Percentiles rank a stretch among this genome's conserved stretches.
phyloP scores from a whole-genome alignment of 106 monocot genomes.

The Allium sativum region DNA sequence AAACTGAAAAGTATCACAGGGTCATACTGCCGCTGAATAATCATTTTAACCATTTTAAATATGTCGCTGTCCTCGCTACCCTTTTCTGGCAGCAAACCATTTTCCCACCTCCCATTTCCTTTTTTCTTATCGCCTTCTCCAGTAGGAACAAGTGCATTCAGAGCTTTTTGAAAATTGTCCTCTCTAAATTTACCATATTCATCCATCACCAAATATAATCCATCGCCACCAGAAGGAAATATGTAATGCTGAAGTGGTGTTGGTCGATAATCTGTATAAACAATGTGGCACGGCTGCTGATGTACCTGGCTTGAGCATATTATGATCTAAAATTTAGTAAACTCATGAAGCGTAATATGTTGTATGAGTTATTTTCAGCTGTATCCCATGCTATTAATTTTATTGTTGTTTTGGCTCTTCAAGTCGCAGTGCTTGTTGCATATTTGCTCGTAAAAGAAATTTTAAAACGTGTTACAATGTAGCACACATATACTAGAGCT shows the following conservation, averaged over 20 bases:
- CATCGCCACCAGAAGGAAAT: slow-evolving; percentile 90
- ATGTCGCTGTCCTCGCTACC: slow-evolving; percentile 79
- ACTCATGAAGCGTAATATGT: too few relatives aligned
- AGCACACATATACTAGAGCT: not conserved
- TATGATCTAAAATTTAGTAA: not conserved
- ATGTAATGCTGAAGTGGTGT: slow-evolving; percentile 95
- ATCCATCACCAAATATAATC: slow-evolving; percentile 83
- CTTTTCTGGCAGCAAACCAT: slow-evolving; percentile 43
- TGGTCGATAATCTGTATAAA: slow-evolving; percentile 94
- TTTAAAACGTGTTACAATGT: too few relatives aligned
- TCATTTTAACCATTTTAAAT: slow-evolving; percentile 98
- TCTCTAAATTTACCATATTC: slow-evolving; percentile 91
- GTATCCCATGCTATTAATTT: too few relatives aligned
- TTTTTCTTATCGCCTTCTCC: slow-evolving; percentile 50
- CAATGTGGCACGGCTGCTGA: slow-evolving; percentile 92
- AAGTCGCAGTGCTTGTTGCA: too few relatives aligned
- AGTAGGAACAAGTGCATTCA: slow-evolving; percentile 75
- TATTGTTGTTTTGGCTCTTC: too few relatives aligned
- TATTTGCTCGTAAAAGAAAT: too few relatives aligned
- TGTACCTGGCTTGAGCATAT: slow-evolving; percentile 53
- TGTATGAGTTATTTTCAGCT: too few relatives aligned
- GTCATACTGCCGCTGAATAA: slow-evolving; percentile 86
- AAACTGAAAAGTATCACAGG: slow-evolving; percentile 94
- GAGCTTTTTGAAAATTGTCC: slow-evolving; percentile 84
- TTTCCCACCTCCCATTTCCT: slow-evolving; percentile 63